Base-by-base conservation (phyloP, 495 filamentous ascomycete species). In the Talaromyces nanjingensis region DNA sequence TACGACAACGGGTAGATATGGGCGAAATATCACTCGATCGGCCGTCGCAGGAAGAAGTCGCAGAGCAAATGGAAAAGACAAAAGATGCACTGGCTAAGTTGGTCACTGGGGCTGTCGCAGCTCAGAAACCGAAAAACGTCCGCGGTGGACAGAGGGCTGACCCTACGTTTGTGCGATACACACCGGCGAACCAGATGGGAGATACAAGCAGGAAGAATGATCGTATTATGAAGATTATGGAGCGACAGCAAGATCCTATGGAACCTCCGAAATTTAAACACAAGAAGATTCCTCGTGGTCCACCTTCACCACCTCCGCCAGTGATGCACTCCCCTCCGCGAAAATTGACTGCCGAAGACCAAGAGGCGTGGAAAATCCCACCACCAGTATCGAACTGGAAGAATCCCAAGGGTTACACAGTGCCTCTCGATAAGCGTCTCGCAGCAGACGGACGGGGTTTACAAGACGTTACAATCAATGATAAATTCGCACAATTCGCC, bases 351-450 rank as follows among this genome's bases (percentile, higher is more conserved):
- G 94, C 94, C 11, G 93, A 93, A 72, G 94, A 99, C 68, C 96
- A 98, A 76, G 94, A 97, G 74, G 90, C 89, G 14, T 98, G 94
- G 94, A 91, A 87, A 65, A 96, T 98, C 37, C 92, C 94, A 1
- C 93, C 94, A 0, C 89, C 96, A 0, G 89, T 99, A 2, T 96
- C 91, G 16, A 96, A 97, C 73, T 99, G 94, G 94, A 99, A 99
- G 84, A 99, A 99, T 70, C 91, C 93, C 0, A 97, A 97, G 77
- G 94, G 94, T 70, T 99, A 97, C 69, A 99, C 94, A 0, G 91
- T 99, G 2, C 92, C 94, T 3, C 77, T 99, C 24, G 96, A 98
- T 71, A 99, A 98, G 79, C 89, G 94, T 72, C 77, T 99, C 66
- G 94, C 94, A n/a, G 92, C 94, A 1, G 93, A 97, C 76, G 94